Base-by-base conservation (phyloP, 179 eudicot genomes). In the Corrigiola litoralis region DNA sequence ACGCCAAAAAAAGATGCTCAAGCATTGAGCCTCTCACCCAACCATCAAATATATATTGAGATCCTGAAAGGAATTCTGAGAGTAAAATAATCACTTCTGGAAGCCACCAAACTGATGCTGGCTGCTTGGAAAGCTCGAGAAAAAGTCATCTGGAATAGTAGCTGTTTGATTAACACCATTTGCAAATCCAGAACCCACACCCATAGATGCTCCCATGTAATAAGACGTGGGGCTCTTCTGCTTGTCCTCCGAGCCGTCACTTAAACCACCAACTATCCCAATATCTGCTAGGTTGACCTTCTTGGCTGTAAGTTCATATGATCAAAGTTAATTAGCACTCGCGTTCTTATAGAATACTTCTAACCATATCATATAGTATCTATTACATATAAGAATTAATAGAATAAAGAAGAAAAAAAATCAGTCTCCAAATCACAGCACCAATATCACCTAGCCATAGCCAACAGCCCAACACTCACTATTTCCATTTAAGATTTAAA, bases 181-280 rank as follows among this genome's bases (percentile, higher is more conserved):
- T 59, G 49, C 84, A 20, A 77, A 72, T 32, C 94, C 87, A 20
- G 94, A 75, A 17, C 90, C 88, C 20, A 72, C 36, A 36, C 89
- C 94, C 88, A 89, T 92, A 32, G 96, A 81, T 66, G 86, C 69
- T 29, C 99, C 99, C 96, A 85, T 88, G 81, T 86, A 70, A 49
- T 76, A 79, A 23, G 92, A 75, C 77, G 91, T 67, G 23, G 82
- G 77, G 32, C 84, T 87, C 84, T 83, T 90, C 62, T 84, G 88
- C 67, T 66, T 85, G 45, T 81, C 92, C 56, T 85, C 92, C 29
- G 80, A 58, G 38, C 77, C 86, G 46, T 77, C 95, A 25, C 75
- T 76, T 45, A 95, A 67, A 34, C 87, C 96, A 44, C 97, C 97
- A 31, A 95, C 89, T 20, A 91, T 75, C 49, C 97, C 97, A 28